phyloP scores from a whole-genome alignment of 176 grass and related monocot species.

The Carex pumila region DNA sequence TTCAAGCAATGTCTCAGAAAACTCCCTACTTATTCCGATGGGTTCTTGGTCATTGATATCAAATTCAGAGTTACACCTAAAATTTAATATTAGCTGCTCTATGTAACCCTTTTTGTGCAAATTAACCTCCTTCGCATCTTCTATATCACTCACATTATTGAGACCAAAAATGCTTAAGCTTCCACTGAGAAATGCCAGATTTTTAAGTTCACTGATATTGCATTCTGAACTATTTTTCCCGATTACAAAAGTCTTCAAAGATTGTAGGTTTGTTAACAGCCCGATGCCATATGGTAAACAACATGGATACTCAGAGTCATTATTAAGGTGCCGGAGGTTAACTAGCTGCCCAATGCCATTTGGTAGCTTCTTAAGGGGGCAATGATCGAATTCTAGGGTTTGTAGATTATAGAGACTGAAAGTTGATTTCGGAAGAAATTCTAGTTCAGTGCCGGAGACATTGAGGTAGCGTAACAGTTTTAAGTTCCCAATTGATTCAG shows the following conservation, averaged over 20 bases:
- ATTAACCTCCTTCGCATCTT: constrained; percentile 30
- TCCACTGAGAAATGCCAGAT: constrained; percentile 33
- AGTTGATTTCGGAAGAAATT: constrained; percentile 33
- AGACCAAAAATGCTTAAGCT: constrained; percentile 28
- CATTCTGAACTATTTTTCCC: constrained; percentile 23
- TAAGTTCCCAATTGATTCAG: constrained; percentile 33
- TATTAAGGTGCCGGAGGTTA: constrained; percentile 32
- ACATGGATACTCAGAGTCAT: constrained; percentile 7
- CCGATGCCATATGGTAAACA: constrained; percentile 40
- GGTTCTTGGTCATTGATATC: neutral
- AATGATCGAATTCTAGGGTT: constrained; percentile 25
- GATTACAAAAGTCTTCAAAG: constrained; percentile 20
- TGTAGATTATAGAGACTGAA: constrained; percentile 41
- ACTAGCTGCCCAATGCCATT: constrained; percentile 26
- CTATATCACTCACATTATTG: constrained; percentile 2
- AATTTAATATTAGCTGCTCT: constrained; percentile 23
- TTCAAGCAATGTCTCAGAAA: constrained; percentile 32
- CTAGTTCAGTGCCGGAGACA: constrained; percentile 10
- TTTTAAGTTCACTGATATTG: constrained; percentile 33
- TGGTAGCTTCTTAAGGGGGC: constrained; percentile 27
- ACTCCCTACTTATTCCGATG: neutral
- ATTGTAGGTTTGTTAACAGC: constrained; percentile 29
- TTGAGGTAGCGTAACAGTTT: constrained; percentile 42
- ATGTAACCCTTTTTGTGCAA: constrained; percentile 24
- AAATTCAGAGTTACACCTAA: constrained; percentile 22